A percentile compares a stretch with the other conserved stretches of the same genome.
Conservation (phyloP, 2,329 filamentous ascomycete species). For the Elsinoe ampelina region DNA sequence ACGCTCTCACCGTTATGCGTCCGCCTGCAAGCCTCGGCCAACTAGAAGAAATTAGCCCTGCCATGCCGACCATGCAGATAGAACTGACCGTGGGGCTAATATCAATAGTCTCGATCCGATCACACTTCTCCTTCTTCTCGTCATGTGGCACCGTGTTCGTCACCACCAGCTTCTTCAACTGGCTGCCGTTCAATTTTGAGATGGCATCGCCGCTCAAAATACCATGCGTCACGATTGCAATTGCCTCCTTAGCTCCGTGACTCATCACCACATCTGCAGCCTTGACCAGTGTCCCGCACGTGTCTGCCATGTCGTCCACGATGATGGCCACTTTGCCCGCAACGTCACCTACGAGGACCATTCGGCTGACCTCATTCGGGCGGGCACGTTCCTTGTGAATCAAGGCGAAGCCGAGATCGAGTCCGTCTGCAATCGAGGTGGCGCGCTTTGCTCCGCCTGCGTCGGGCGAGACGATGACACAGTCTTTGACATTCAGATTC, state of each 20-base stretch:
- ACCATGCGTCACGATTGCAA: conserved; percentile 91
- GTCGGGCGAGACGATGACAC: conserved; percentile 90
- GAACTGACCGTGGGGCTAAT: conserved; percentile 63
- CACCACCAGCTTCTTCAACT: conserved; percentile 69
- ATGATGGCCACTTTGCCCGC: conserved; percentile 86
- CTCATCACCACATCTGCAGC: conserved; percentile 81
- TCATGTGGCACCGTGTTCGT: conserved; percentile 81
- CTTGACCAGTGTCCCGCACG: conserved; percentile 80
- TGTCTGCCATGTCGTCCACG: conserved; percentile 97
- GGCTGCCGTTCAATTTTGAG: conserved; percentile 70
- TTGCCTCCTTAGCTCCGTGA: conserved; percentile 77
- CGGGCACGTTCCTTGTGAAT: conserved; percentile 94
- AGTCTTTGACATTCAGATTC: conserved; percentile 71
- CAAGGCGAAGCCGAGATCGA: conserved; percentile 83
- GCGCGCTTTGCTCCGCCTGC: conserved; percentile 91
- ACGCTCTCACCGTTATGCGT: conserved; percentile 62
- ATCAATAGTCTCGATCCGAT: conserved; percentile 81
- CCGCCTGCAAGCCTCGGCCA: conserved; percentile 60
- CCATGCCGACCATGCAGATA: neutral
- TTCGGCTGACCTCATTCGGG: conserved; percentile 83
- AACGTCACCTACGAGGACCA: conserved; percentile 94
- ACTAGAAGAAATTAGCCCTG: conserved; percentile 23
- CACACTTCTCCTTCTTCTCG: conserved; percentile 69
- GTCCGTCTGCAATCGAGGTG: conserved; percentile 82
- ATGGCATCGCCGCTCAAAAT: conserved; percentile 85